These are phyloP conservation scores for Saccharomycopsis sp. DNA, from an alignment of 805 yeast species.

Conservation along the genomic window DNA sequence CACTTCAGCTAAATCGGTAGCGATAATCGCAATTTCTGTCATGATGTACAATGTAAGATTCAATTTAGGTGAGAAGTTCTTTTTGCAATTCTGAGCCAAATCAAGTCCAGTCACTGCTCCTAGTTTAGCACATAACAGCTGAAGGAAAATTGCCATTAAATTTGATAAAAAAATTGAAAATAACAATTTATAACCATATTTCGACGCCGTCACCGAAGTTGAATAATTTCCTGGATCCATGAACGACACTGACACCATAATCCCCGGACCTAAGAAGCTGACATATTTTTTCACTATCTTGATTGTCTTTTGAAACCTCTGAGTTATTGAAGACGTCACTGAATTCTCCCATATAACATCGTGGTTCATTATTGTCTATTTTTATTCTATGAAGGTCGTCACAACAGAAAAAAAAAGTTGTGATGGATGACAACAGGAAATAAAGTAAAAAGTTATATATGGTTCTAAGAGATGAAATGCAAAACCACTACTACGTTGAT, in stretches of 20 bases:
- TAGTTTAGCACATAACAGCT: constrained; percentile 74
- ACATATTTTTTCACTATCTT: constrained; percentile 40
- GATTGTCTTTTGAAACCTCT: neutral
- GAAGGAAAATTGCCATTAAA: constrained; percentile 80
- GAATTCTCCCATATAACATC: too few species aligned
- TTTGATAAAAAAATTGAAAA: constrained; percentile 77
- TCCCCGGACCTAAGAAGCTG: constrained; percentile 85
- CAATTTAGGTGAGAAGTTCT: constrained; percentile 56
- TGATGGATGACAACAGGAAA: too few species aligned
- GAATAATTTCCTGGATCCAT: constrained; percentile 98
- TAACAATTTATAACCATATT: constrained; percentile 68
- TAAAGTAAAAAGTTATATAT: too few species aligned
- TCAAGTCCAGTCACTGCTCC: constrained; percentile 95
- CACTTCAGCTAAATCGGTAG: constrained; percentile 95
- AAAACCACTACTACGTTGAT: too few species aligned
- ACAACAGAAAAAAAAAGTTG: too few species aligned
- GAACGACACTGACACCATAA: constrained; percentile 91
- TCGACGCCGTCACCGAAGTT: constrained; percentile 87
- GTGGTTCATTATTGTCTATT: too few species aligned
- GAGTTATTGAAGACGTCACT: too few species aligned
- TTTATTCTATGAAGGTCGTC: too few species aligned
- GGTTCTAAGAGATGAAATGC: too few species aligned
- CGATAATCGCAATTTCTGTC: constrained; percentile 87
- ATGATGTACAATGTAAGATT: constrained; percentile 49
- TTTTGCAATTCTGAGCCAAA: constrained; percentile 79